These are phyloP conservation scores for Phylloporus sp. DNA, from an alignment of 768 basidiomycete species.

Conservation along the genomic window DNA sequence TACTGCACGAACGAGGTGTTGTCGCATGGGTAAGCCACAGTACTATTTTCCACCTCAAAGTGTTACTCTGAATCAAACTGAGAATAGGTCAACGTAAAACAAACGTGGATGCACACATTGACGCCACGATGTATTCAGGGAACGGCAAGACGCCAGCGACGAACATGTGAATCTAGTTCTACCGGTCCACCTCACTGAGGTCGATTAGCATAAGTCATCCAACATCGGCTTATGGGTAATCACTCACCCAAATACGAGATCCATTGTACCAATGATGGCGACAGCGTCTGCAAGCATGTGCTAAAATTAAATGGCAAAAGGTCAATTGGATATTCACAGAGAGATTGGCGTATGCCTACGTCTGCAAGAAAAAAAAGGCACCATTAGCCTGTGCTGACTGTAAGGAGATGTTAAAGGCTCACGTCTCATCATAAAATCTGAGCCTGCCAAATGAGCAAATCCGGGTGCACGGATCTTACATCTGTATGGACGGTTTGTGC, in stretches of 20 bases:
- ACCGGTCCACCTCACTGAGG: slow-evolving; percentile 31
- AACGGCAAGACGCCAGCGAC: slow-evolving; percentile 1
- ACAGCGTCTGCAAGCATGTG: slow-evolving; percentile 94
- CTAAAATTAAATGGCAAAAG: slow-evolving; percentile 40
- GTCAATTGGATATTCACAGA: slow-evolving; percentile 10
- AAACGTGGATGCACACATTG: neutral
- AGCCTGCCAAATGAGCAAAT: slow-evolving; percentile 91
- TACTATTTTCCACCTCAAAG: too few species aligned
- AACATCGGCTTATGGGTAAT: neutral
- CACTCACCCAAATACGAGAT: slow-evolving; percentile 92
- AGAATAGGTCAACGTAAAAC: too few species aligned
- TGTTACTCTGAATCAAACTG: too few species aligned
- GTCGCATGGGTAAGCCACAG: too few species aligned
- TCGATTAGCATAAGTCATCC: neutral
- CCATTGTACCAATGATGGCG: slow-evolving; percentile 97
- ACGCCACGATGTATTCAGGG: slow-evolving; percentile 7
- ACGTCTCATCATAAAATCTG: slow-evolving; percentile 99
- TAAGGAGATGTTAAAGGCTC: slow-evolving; percentile 29
- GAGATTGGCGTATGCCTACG: slow-evolving; percentile 25
- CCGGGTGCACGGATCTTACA: slow-evolving; percentile 98
- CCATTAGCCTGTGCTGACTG: neutral
- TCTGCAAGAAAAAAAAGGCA: slow-evolving; percentile 27
- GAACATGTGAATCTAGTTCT: slow-evolving; percentile 10
- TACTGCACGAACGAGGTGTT: too few species aligned
- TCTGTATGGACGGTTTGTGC: slow-evolving; percentile 92